Conservation (phyloP, 164 flowering plant species). For the Pachysandra terminalis region DNA sequence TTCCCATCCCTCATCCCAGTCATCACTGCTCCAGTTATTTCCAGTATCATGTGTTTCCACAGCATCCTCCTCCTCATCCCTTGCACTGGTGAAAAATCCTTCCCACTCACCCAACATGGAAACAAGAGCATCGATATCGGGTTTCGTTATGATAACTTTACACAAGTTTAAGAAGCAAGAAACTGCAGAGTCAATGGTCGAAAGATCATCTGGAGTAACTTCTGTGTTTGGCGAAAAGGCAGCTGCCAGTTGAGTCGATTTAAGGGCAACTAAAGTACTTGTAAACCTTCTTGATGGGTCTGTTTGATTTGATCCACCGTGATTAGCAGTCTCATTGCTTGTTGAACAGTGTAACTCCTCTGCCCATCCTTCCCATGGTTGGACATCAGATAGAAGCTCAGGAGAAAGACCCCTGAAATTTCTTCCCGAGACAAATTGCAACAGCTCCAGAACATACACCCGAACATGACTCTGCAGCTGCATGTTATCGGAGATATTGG, state of each 20-base stretch:
- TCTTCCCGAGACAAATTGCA: constrained; percentile 67
- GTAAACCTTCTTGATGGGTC: constrained; percentile 55
- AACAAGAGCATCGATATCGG: constrained; percentile 51
- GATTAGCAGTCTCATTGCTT: constrained; percentile 28
- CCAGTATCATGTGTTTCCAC: constrained; percentile 36
- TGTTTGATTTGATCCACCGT: constrained; percentile 24
- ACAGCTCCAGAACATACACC: constrained; percentile 67
- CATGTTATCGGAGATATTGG: constrained; percentile 58
- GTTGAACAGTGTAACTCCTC: constrained; percentile 29
- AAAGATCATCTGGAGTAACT: constrained; percentile 66
- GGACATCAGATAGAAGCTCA: constrained; percentile 39
- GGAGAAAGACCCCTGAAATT: constrained; percentile 36
- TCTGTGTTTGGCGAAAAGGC: constrained; percentile 58
- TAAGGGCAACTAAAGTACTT: constrained; percentile 77
- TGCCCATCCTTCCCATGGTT: constrained; percentile 94
- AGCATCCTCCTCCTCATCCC: constrained; percentile 29
- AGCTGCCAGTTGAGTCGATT: constrained; percentile 69
- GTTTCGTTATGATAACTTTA: constrained; percentile 27
- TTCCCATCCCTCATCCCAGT: constrained; percentile 98
- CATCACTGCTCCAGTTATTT: constrained; percentile 65
- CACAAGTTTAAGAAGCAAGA: constrained; percentile 64
- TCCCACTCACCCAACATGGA: constrained; percentile 83
- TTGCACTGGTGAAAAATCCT: constrained; percentile 41
- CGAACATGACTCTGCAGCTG: constrained; percentile 64
- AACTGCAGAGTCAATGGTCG: constrained; percentile 52